Evolutionary conservation across 2,329 filamentous ascomycete genomes (phyloP), one percentile per base, ranked within the genome.

Genomic region (Trichoderma hamatum): DNA sequence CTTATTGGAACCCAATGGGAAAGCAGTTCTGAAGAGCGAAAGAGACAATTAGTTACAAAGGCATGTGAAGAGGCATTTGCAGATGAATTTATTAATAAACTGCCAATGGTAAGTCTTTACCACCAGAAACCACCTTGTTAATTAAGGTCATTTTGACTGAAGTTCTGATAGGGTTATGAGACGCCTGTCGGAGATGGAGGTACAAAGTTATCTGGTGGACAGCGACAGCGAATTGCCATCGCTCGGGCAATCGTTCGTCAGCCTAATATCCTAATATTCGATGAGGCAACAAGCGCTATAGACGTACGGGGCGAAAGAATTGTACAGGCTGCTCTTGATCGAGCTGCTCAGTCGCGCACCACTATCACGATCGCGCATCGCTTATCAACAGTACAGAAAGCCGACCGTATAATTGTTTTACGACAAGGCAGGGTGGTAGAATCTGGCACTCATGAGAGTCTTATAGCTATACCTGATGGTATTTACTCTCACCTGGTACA

Each of bases 161-260:
- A 49, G 3, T 3, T 49, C 24, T 49, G 19, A 19, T 3, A 75
- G 30, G 73, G 72, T 2, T 76, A 75, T 3, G 67, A 71, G 1
- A 76, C 75, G 1, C 65, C 66, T 5, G 69, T 76, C 3, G 74
- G 75, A 0, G 73, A 75, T n/a, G 59, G 71, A 9, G 75, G 74
- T 1, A 70, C 70, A 1, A 67, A 71, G 0, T 67, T 76, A 0
- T 75, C 75, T n/a, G 89, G 89, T 28, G 89, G 89, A 2, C 89
- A 91, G 73, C 83, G 88, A 46, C 89, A 91, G 73, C 83, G 89
- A 19, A 82, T 91, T 14, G 86, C 88, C 0, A 91, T 91, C 69
- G 89, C 89, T 3, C 83, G 89, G 30, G 87, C 85, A 54, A 88
- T 91, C 63, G 81, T 91, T 32, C 85, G 86, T 24, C 79, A 87